Conservation (phyloP, 306 rosid species). For the Vicia faba region DNA sequence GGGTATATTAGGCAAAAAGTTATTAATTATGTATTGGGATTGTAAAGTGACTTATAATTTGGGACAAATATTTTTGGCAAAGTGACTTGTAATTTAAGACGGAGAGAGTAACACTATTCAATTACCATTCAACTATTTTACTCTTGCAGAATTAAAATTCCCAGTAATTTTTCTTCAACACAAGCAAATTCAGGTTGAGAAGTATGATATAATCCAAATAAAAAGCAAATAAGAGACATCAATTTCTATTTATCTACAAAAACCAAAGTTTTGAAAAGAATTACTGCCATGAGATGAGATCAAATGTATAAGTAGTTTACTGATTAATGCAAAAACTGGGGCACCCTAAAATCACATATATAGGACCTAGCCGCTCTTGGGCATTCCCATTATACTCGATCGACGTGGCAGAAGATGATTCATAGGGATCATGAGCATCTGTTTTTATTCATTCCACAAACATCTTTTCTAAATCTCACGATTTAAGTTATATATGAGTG, state of each 20-base stretch:
- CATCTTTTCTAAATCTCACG: constrained; percentile 10
- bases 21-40: no score
- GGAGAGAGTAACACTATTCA: neutral
- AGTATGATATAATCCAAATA: constrained; percentile 9
- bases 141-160: constrained; percentile 15
- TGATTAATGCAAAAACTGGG: constrained; percentile 1
- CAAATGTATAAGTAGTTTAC: neutral
- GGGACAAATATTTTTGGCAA: no score
- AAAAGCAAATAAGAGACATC: constrained; percentile 18
- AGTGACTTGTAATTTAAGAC: no score
- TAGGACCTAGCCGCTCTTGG: constrained; percentile 6
- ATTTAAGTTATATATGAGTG: constrained; percentile 27
- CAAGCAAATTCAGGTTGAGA: constrained; percentile 16
- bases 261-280: neutral
- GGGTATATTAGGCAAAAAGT: no score
- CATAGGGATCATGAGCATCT: constrained; percentile 13
- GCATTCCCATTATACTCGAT: neutral
- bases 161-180: neutral
- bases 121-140: constrained; percentile 6
- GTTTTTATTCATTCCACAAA: constrained; percentile 25
- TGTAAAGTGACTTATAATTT: no score
- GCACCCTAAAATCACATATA: constrained; percentile 10
- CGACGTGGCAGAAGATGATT: constrained; percentile 10
- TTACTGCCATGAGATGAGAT: neutral
- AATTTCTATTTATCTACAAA: constrained; percentile 3